Evolutionary conservation across 305 asterid species (phyloP).

Genomic region (Fraxinus dipetala): DNA sequence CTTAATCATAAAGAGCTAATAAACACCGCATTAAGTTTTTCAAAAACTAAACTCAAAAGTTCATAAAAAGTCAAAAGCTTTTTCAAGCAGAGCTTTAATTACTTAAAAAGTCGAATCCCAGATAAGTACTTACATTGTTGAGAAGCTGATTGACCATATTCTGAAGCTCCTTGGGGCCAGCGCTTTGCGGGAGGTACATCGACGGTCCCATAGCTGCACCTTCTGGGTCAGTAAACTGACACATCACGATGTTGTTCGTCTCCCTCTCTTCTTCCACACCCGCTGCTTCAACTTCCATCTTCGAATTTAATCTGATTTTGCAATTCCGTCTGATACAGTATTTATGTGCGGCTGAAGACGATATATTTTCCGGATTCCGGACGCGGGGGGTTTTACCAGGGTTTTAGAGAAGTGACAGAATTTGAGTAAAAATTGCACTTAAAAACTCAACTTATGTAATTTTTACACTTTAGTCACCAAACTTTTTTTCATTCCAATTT

Average conservation of each 20-base stretch:
- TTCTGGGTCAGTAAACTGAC: conserved; percentile 68
- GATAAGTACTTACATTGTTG: conserved; percentile 44
- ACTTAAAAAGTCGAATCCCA: not conserved
- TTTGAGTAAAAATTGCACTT: too few species aligned
- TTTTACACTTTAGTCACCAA: too few species aligned
- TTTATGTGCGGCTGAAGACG: too few species aligned
- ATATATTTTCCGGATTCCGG: too few species aligned
- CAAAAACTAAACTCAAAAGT: not conserved
- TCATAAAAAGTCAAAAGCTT: not conserved
- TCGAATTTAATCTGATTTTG: too few species aligned
- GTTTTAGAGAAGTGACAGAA: too few species aligned
- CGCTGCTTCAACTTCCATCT: too few species aligned
- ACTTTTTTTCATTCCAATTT: too few species aligned
- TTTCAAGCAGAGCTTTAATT: not conserved
- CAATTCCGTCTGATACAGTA: too few species aligned
- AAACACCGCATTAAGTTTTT: not conserved
- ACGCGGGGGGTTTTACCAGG: too few species aligned
- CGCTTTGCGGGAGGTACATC: conserved; percentile 65
- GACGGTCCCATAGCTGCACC: conserved; percentile 65
- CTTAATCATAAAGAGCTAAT: not conserved
- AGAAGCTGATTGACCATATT: conserved; percentile 76
- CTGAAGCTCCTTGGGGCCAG: conserved; percentile 81
- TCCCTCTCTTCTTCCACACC: conserved; percentile 23
- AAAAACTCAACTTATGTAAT: too few species aligned
- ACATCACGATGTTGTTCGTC: conserved; percentile 54